phyloP scores from a whole-genome alignment of 495 filamentous ascomycete genomes.

The Parachaetomium inaequale region DNA sequence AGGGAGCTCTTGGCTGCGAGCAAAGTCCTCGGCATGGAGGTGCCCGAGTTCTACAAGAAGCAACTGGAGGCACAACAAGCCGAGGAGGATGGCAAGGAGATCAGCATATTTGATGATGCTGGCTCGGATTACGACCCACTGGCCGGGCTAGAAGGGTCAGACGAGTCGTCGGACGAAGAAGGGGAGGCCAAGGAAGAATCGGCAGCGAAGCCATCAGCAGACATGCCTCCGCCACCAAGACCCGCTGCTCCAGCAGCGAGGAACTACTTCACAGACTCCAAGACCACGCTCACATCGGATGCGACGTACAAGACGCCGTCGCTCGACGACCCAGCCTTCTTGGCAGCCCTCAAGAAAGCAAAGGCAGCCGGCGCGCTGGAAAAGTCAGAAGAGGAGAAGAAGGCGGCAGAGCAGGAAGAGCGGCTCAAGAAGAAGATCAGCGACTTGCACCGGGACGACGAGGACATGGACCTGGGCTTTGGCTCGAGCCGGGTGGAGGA shows the following conservation, averaged over 20 bases:
- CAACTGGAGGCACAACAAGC: slow-evolving; percentile 31
- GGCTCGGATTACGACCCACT: slow-evolving; percentile 87
- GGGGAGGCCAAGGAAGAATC: slow-evolving; percentile 22
- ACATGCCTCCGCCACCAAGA: slow-evolving; percentile 46
- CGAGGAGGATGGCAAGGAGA: slow-evolving; percentile 58
- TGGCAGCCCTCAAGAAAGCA: slow-evolving; percentile 82
- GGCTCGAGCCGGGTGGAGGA: slow-evolving; percentile 80
- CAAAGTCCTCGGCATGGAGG: slow-evolving; percentile 73
- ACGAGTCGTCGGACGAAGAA: slow-evolving; percentile 39
- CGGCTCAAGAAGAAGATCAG: slow-evolving; percentile 73
- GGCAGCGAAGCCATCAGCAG: slow-evolving; percentile 12
- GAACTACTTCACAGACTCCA: slow-evolving; percentile 62
- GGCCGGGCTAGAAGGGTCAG: slow-evolving; percentile 59
- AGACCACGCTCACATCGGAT: slow-evolving; percentile 39
- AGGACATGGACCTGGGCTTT: slow-evolving; percentile 93
- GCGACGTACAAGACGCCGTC: slow-evolving; percentile 49
- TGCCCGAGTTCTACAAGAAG: slow-evolving; percentile 58
- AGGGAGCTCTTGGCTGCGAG: slow-evolving; percentile 60
- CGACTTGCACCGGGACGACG: slow-evolving; percentile 74
- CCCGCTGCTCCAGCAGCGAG: slow-evolving; percentile 28
- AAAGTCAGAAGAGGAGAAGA: slow-evolving; percentile 43
- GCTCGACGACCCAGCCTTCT: slow-evolving; percentile 70
- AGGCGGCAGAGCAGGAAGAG: slow-evolving; percentile 50
- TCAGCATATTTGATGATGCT: slow-evolving; percentile 82
- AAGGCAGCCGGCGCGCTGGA: slow-evolving; percentile 61